Evolutionary conservation across 768 basidiomycete species (phyloP).

Genomic region (Rossbeevera mucosa): DNA sequence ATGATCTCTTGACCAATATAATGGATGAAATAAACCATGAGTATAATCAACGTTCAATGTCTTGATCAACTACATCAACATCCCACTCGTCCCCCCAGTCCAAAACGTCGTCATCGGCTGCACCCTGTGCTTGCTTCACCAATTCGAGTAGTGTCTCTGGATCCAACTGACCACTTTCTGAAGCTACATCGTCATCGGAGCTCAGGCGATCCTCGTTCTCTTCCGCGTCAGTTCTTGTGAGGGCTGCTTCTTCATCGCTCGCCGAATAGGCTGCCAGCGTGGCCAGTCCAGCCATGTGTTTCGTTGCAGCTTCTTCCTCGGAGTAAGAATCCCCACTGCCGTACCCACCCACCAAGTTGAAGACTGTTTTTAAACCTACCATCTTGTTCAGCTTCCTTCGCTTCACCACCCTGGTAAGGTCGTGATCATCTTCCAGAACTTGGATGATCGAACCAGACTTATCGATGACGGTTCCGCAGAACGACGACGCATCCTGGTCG

Average conservation of each 20-base stretch:
- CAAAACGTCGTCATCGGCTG: constrained; percentile 26
- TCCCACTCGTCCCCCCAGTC: constrained; percentile 33
- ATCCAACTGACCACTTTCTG: constrained; percentile 13
- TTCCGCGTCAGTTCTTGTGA: constrained; percentile 8
- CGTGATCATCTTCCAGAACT: constrained; percentile 5
- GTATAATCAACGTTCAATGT: neutral
- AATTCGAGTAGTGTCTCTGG: constrained; percentile 21
- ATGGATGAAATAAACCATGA: neutral
- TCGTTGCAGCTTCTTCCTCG: constrained; percentile 14
- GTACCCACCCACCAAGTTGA: constrained; percentile 56
- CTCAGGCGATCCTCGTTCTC: constrained; percentile 11
- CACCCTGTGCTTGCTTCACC: constrained; percentile 18
- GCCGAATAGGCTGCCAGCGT: constrained; percentile 25
- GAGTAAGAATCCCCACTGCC: constrained; percentile 45
- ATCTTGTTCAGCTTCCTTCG: constrained; percentile 50
- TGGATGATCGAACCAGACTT: constrained; percentile 38
- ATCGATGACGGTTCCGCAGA: constrained; percentile 58
- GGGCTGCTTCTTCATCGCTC: constrained; percentile 12
- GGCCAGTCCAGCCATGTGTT: constrained; percentile 11
- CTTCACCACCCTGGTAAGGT: constrained; percentile 43
- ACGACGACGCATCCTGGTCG: constrained; percentile 48
- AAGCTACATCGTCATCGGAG: constrained; percentile 15
- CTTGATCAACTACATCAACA: constrained; percentile 11
- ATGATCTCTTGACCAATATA: neutral
- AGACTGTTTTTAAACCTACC: constrained; percentile 52